A percentile compares a stretch with the other conserved stretches of the same genome.
These are phyloP conservation scores for Penicillium aurantiogriseum DNA, from an alignment of 2,329 filamentous ascomycete genomes.

Conservation along the genomic window DNA sequence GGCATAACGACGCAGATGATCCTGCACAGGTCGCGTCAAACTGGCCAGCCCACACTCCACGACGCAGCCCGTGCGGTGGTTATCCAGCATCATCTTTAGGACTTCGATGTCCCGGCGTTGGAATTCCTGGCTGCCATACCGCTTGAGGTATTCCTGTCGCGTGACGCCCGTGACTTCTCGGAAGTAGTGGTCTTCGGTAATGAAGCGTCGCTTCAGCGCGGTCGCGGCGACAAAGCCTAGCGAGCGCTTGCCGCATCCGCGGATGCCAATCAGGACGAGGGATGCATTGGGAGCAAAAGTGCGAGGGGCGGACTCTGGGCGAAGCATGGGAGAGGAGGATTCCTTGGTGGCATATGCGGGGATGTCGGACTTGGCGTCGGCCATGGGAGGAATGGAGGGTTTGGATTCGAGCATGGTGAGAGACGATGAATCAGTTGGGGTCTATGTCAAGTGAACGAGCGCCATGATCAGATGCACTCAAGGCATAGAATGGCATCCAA, in stretches of 20 bases:
- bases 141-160: constrained; percentile 43
- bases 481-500: neutral
- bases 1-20: constrained; percentile 39
- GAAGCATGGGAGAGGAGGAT: neutral
- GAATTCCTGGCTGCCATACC: constrained; percentile 43
- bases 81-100: constrained; percentile 45
- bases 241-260: constrained; percentile 46
- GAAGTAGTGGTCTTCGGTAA: constrained; percentile 48
- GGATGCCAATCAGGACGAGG: constrained; percentile 44
- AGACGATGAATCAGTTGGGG: neutral
- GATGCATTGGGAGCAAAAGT: constrained; percentile 41
- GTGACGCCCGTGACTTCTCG: constrained; percentile 43
- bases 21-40: constrained; percentile 43
- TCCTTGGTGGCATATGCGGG: neutral
- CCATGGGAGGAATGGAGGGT: neutral
- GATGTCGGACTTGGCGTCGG: neutral
- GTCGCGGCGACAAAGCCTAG: constrained; percentile 45
- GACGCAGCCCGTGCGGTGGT: constrained; percentile 43
- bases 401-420: neutral
- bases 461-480: constrained; percentile 4
- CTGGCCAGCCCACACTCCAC: constrained; percentile 46
- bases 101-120: constrained; percentile 45
- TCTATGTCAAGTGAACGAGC: constrained; percentile 3
- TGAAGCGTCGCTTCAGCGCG: constrained; percentile 43
- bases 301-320: constrained; percentile 15